A percentile compares a stretch with the other conserved stretches of the same genome.
Conservation (phyloP, 768 basidiomycete genomes). For the Trichaptum fuscoviolaceum region DNA sequence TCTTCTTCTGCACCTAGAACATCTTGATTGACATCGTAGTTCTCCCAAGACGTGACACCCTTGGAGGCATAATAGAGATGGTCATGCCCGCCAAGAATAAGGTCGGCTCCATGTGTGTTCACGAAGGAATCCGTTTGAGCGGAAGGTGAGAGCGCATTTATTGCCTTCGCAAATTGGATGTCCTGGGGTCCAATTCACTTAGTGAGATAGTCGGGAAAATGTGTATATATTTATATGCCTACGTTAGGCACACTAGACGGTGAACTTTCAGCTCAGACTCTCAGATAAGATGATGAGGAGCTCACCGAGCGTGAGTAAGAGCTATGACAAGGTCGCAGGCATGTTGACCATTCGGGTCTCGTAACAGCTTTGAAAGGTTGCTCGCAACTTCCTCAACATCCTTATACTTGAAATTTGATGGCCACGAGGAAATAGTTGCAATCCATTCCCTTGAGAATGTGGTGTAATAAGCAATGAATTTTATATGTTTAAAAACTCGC, state of each 20-base stretch:
- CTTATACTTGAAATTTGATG: conserved; percentile 66
- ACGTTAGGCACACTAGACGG: conserved; percentile 44
- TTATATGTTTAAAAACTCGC: conserved; percentile 10
- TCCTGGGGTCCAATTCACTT: conserved; percentile 41
- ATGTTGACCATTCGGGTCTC: conserved; percentile 64
- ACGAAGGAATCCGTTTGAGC: conserved; percentile 43
- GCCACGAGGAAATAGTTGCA: conserved; percentile 82
- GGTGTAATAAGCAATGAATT: conserved; percentile 3
- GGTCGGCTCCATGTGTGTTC: conserved; percentile 68
- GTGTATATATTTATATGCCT: conserved; percentile 11
- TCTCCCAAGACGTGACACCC: conserved; percentile 63
- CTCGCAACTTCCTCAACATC: conserved; percentile 70
- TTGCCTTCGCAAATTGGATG: conserved; percentile 60
- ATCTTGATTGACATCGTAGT: conserved; percentile 45
- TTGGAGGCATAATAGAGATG: conserved; percentile 73
- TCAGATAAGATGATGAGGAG: conserved; percentile 6
- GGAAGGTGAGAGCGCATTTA: conserved; percentile 54
- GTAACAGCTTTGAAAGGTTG: conserved; percentile 67
- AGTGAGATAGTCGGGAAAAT: neutral
- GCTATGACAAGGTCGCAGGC: conserved; percentile 81
- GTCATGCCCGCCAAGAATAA: conserved; percentile 86
- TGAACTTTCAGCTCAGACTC: conserved; percentile 4
- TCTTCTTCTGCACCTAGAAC: conserved; percentile 71
- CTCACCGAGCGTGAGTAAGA: conserved; percentile 75
- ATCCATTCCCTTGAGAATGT: conserved; percentile 72